Evolutionary conservation across 2,329 filamentous ascomycete genomes (phyloP).

Genomic region (Aureobasidium pullulans): DNA sequence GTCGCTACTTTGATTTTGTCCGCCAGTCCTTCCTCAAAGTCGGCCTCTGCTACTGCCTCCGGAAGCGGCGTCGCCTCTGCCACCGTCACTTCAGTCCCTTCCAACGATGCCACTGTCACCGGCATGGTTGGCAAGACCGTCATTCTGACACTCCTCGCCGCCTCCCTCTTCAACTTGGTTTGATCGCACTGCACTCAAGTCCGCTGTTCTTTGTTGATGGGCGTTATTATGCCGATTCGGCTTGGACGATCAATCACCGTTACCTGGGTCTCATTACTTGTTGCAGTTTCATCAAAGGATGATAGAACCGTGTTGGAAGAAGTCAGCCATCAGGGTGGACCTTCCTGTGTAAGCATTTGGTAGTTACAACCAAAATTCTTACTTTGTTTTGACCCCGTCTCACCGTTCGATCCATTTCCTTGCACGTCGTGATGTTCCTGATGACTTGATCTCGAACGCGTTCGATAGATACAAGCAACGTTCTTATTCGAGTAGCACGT

Average conservation of each 20-base stretch:
- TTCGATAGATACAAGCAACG: too few species aligned
- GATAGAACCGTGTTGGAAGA: neutral
- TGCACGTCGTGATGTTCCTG: too few species aligned
- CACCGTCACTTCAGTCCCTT: neutral
- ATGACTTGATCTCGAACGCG: too few species aligned
- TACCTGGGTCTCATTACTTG: neutral
- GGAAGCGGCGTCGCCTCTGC: neutral
- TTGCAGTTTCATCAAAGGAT: too few species aligned
- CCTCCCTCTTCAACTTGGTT: constrained; percentile 3
- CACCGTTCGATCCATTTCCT: too few species aligned
- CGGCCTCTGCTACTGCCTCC: constrained; percentile 12
- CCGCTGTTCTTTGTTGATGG: neutral
- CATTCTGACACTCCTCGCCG: neutral
- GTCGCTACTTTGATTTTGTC: neutral
- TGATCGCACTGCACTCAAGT: neutral
- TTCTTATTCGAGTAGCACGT: too few species aligned
- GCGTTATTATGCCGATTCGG: neutral
- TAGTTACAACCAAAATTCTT: too few species aligned
- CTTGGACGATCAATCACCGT: neutral
- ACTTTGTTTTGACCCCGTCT: too few species aligned
- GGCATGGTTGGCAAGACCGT: neutral
- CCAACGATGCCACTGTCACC: neutral
- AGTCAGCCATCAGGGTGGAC: neutral
- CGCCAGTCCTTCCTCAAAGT: neutral
- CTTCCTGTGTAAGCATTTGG: too few species aligned